phyloP scores from a whole-genome alignment of 768 basidiomycete genomes.

The Kondoa subrosea region DNA sequence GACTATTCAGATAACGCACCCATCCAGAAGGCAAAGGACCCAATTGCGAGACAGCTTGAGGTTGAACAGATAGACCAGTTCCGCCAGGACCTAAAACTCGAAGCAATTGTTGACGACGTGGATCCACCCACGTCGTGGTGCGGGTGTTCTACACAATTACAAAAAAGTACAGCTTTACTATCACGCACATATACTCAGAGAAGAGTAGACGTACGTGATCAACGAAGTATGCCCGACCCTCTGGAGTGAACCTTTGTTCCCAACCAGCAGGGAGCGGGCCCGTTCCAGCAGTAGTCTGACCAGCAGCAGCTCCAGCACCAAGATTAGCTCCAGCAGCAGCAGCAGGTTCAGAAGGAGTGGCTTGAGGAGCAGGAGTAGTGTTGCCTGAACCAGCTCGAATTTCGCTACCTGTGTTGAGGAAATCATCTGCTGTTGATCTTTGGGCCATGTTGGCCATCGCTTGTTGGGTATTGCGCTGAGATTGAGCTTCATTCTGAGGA shows the following conservation, averaged over 20 bases:
- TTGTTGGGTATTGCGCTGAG: background rate
- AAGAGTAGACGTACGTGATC: conserved; percentile 97
- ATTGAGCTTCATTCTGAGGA: conserved; percentile 54
- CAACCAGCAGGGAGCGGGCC: conserved; percentile 89
- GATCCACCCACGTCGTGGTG: conserved; percentile 62
- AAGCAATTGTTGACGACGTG: conserved; percentile 85
- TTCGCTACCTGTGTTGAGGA: conserved; percentile 31
- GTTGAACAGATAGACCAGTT: conserved; percentile 69
- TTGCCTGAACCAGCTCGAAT: conserved; percentile 37
- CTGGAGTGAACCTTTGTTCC: conserved; percentile 97
- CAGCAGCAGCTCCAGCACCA: conserved; percentile 27
- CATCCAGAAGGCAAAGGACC: conserved; percentile 94
- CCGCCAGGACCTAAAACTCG: conserved; percentile 92
- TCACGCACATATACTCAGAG: too few relatives aligned
- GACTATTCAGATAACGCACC: too few relatives aligned
- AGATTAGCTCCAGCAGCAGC: conserved; percentile 15
- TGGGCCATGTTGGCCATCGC: conserved; percentile 19
- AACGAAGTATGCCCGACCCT: conserved; percentile 96
- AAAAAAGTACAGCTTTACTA: background rate
- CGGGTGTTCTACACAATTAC: background rate
- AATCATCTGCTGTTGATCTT: conserved; percentile 35
- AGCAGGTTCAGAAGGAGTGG: conserved; percentile 18
- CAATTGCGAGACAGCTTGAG: conserved; percentile 88
- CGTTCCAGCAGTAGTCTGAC: conserved; percentile 51
- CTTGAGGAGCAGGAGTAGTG: conserved; percentile 19